These are phyloP conservation scores for Paxillus involutus DNA, from an alignment of 768 basidiomycete species.

Conservation along the genomic window DNA sequence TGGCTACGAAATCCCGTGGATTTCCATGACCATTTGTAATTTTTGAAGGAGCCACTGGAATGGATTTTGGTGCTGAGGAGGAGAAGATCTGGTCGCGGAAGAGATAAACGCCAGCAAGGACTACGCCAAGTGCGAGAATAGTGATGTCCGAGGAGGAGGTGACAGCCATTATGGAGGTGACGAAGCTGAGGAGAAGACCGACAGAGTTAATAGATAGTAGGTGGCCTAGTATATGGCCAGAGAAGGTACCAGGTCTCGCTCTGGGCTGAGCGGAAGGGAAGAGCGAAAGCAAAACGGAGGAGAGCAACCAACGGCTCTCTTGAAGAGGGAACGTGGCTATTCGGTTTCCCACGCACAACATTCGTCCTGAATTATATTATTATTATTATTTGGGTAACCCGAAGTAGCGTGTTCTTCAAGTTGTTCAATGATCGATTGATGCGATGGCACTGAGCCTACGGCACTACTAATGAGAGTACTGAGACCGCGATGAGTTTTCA, in stretches of 20 bases:
- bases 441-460: no score
- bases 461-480: no score
- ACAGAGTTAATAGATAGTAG: not conserved
- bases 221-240: not conserved
- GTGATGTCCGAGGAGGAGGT: constrained; percentile 69
- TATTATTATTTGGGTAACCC: no score
- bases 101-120: constrained; percentile 76
- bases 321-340: not conserved
- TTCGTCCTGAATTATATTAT: no score
- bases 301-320: constrained; percentile 15
- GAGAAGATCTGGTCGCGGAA: constrained; percentile 82
- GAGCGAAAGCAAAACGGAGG: constrained; percentile 3
- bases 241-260: not conserved
- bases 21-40: constrained; percentile 69
- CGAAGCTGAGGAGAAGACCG: not conserved
- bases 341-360: no score
- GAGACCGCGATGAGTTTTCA: no score
- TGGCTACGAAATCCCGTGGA: constrained; percentile 91
- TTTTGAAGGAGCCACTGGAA: constrained; percentile 45
- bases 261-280: constrained; percentile 13
- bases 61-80: constrained; percentile 61
- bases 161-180: constrained; percentile 48
- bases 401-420: no score
- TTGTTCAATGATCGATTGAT: no score
- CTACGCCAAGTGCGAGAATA: constrained; percentile 71